phyloP scores from a whole-genome alignment of 345 rosid species.

The Microthlaspi erraticum region DNA sequence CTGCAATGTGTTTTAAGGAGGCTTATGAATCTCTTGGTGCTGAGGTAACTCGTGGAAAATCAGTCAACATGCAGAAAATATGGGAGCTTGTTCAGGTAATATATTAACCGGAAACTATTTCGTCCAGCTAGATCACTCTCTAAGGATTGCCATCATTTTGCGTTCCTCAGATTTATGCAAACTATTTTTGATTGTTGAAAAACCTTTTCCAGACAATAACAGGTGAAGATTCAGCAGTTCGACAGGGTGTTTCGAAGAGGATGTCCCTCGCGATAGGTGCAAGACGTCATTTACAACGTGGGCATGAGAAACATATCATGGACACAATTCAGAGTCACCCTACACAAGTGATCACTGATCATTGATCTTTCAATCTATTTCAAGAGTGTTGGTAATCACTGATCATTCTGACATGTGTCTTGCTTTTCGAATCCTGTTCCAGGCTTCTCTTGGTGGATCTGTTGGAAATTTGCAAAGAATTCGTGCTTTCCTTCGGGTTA shows the following conservation, averaged over 20 bases:
- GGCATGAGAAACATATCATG: constrained; percentile 92
- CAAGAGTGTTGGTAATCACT: constrained; percentile 27
- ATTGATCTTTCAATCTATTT: constrained; percentile 16
- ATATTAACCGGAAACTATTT: constrained; percentile 1
- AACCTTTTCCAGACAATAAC: constrained; percentile 63
- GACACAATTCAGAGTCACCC: constrained; percentile 96
- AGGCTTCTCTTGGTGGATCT: constrained; percentile 99
- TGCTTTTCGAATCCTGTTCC: constrained; percentile 30
- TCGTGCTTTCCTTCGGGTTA: constrained; percentile 96
- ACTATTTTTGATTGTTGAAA: constrained; percentile 37
- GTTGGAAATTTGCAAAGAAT: constrained; percentile 95
- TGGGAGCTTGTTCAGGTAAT: constrained; percentile 96
- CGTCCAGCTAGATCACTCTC: constrained; percentile 20
- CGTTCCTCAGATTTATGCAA: constrained; percentile 4
- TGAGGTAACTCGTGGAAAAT: constrained; percentile 81
- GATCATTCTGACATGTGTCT: constrained; percentile 29
- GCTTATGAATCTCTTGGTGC: constrained; percentile 78
- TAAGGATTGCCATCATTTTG: constrained; percentile 18
- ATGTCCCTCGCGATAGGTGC: constrained; percentile 89
- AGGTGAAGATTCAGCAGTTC: constrained; percentile 70
- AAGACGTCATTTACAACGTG: constrained; percentile 84
- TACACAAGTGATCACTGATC: constrained; percentile 74
- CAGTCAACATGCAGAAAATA: constrained; percentile 92
- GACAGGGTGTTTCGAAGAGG: constrained; percentile 67
- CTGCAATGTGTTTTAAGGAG: constrained; percentile 78